Evolutionary conservation across 2,329 filamentous ascomycete species (phyloP), one percentile per base, ranked within the genome.

Genomic region (Penicillium palitans): DNA sequence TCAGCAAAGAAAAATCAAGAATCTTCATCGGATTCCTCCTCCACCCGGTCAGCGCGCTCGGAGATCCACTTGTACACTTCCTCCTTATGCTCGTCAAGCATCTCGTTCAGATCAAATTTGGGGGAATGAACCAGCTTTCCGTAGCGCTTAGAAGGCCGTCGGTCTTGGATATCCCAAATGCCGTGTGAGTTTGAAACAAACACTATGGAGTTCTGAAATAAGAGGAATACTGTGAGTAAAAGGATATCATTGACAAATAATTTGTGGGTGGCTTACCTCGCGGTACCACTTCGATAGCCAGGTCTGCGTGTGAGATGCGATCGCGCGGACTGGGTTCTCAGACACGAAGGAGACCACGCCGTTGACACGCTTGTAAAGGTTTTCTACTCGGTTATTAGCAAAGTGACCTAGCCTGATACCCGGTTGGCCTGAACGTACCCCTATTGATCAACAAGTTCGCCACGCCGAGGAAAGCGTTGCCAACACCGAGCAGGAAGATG

Each of bases 401-500:
- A 55, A 55, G 42, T 44, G 40, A 1, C 27, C 48, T 6, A n/a
- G 21, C 17, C 15, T 24, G 10, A 24, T 39, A 50, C n/a, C 3
- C 13, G 47, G 31, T 25, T 15, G 25, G n/a, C 40, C 31, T 3
- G 47, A 42, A 65, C 74, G 58, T 81, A 90, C 90, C 86, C 78
- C 91, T 83, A 66, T 88, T 88, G 10, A 88, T 88, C 6, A 98
- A 80, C 6, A 98, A 84, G 57, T 93, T 84, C 58, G 95, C 88
- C 48, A 97, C 84, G 2, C 91, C 92, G 3, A 90, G 80, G 69
- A 95, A 96, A 1, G 95, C 90, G 67, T 91, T 88, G n/a, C 95
- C 95, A 2, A 96, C 86, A 0, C 95, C 93, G 70, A 99, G 82
- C 24, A 99, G 80, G 70, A 96, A 90, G 17, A 98, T 85, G 52